phyloP scores from a whole-genome alignment of 768 basidiomycete species.

The Rickenella mellea region DNA sequence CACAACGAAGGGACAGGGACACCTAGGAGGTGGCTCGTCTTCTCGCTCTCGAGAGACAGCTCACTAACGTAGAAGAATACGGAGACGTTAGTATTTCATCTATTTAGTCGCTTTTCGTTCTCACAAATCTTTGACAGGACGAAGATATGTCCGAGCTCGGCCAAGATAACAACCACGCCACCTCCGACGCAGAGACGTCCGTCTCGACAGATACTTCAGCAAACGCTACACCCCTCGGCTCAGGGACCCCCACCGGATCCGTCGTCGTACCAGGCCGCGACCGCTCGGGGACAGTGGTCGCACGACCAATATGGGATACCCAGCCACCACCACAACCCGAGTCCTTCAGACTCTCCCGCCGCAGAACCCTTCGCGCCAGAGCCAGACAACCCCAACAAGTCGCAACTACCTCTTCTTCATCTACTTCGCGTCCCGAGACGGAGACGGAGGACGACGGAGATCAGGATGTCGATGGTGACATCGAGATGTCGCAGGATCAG shows the following conservation, averaged over 20 bases:
- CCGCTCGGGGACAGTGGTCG: conserved; percentile 69
- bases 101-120: conserved; percentile 2
- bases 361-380: conserved; percentile 5
- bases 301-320: conserved; percentile 52
- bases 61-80: conserved; percentile 26
- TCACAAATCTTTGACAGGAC: conserved; percentile 17
- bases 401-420: conserved; percentile 25
- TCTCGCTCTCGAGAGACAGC: conserved; percentile 42
- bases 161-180: conserved; percentile 5
- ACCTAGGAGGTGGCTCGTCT: conserved; percentile 41
- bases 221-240: conserved; percentile 48
- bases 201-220: conserved; percentile 54
- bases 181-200: conserved; percentile 45
- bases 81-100: conserved; percentile 5
- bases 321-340: conserved; percentile 11
- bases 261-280: conserved; percentile 51
- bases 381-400: conserved; percentile 13
- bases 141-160: conserved; percentile 22
- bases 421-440: conserved; percentile 55
- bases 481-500: conserved; percentile 20
- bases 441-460: conserved; percentile 78
- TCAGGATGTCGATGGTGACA: conserved; percentile 31
- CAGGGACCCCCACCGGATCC: conserved; percentile 51
- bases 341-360: no score
- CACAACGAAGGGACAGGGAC: conserved; percentile 40